A percentile compares a stretch with the other conserved stretches of the same genome.
Conservation (phyloP, 169 alveolate species). For the Eimeria zaria region DNA sequence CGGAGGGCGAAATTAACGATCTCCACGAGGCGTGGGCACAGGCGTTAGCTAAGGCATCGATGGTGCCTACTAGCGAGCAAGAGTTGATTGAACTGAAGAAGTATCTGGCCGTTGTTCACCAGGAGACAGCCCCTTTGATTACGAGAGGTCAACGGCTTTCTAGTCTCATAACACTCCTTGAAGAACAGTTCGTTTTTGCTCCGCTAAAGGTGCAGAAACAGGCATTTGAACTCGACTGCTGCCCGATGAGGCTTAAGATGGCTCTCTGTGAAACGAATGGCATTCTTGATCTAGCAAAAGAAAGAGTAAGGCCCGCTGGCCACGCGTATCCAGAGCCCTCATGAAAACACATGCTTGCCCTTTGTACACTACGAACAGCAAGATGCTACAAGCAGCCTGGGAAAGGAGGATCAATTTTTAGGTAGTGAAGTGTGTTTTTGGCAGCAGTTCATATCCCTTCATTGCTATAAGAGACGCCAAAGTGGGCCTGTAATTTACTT, state of each 20-base stretch:
- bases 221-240: conserved; percentile 65
- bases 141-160: conserved; percentile 20
- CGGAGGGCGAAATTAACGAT: conserved; percentile 33
- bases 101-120: conserved; percentile 58
- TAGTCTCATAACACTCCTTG: conserved; percentile 34
- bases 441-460: background rate
- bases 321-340: background rate
- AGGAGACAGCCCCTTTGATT: conserved; percentile 67
- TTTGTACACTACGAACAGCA: background rate
- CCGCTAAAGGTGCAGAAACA: conserved; percentile 57
- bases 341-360: background rate
- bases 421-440: background rate
- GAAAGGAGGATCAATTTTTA: background rate
- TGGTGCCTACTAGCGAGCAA: conserved; percentile 58
- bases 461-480: background rate
- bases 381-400: background rate
- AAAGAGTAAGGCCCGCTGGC: conserved; percentile 22
- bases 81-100: conserved; percentile 40
- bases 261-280: conserved; percentile 61
- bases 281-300: conserved; percentile 71
- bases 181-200: conserved; percentile 42
- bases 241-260: conserved; percentile 66
- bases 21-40: conserved; percentile 53
- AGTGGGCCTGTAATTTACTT: background rate
- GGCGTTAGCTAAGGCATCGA: conserved; percentile 42